These are phyloP conservation scores for Talaromyces verruculosus DNA, from an alignment of 2,329 filamentous ascomycete genomes.

Conservation along the genomic window DNA sequence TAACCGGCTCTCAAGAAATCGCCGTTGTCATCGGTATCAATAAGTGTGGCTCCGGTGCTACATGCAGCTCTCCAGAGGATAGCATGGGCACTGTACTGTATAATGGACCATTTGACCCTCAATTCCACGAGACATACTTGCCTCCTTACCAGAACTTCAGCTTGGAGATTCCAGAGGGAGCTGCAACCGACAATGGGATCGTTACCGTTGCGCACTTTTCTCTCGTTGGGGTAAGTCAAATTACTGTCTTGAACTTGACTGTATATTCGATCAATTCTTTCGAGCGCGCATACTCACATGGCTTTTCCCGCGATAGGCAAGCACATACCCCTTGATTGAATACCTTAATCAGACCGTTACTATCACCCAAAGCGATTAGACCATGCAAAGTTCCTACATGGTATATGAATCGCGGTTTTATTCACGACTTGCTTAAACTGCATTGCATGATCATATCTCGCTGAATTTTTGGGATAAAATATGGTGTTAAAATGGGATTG, in stretches of 20 bases:
- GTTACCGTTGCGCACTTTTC: slow-evolving; percentile 33
- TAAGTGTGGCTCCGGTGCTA: slow-evolving; percentile 25
- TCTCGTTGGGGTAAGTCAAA: slow-evolving; percentile 32
- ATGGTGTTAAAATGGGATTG: neutral
- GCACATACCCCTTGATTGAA: slow-evolving; percentile 28
- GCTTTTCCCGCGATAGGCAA: slow-evolving; percentile 24
- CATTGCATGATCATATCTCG: neutral
- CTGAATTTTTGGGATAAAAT: neutral
- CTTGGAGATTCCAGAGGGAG: slow-evolving; percentile 27
- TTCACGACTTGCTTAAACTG: neutral
- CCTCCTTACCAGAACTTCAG: slow-evolving; percentile 36
- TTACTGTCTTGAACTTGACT: too few species aligned
- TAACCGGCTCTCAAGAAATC: slow-evolving; percentile 31
- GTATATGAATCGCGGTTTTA: neutral
- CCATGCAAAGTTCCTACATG: too few species aligned
- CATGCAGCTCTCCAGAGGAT: slow-evolving; percentile 26
- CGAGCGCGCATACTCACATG: neutral
- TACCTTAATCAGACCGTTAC: slow-evolving; percentile 29
- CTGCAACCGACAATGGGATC: slow-evolving; percentile 24
- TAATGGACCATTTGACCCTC: slow-evolving; percentile 31
- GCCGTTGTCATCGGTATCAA: slow-evolving; percentile 33
- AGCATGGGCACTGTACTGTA: slow-evolving; percentile 31
- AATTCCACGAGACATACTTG: slow-evolving; percentile 26
- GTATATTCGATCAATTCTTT: slow-evolving; percentile 17
- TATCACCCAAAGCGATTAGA: slow-evolving; percentile 24